phyloP scores from a whole-genome alignment of 306 rosid species.

The Sindora glabra region DNA sequence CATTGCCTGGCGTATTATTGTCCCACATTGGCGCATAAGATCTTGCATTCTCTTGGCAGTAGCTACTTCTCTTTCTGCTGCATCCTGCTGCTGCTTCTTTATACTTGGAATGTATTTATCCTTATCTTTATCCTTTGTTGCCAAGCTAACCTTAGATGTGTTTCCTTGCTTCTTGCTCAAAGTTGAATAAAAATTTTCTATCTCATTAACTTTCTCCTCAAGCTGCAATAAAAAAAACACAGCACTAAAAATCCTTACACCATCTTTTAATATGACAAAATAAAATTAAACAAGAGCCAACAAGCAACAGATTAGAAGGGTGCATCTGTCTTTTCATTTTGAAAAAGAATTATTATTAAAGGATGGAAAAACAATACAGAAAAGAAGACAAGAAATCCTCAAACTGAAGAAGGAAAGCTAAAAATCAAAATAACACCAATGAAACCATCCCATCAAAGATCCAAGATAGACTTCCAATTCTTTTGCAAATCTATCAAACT shows the following conservation, averaged over 20 bases:
- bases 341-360: too few species aligned
- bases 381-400: too few species aligned
- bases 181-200: slow-evolving; percentile 45
- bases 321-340: neutral
- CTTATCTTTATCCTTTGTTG: slow-evolving; percentile 36
- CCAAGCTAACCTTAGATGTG: slow-evolving; percentile 36
- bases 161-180: slow-evolving; percentile 23
- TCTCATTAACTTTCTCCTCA: slow-evolving; percentile 51
- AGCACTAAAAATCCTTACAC: neutral
- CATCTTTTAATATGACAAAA: neutral
- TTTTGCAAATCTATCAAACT: too few species aligned
- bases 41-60: slow-evolving; percentile 60
- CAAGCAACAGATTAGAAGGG: neutral
- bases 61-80: slow-evolving; percentile 43
- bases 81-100: slow-evolving; percentile 45
- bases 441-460: too few species aligned
- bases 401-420: too few species aligned
- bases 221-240: slow-evolving; percentile 42
- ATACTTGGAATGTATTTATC: slow-evolving; percentile 40
- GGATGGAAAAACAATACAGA: too few species aligned
- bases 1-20: slow-evolving; percentile 59
- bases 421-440: too few species aligned
- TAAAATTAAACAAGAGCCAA: slow-evolving; percentile 3
- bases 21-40: slow-evolving; percentile 55
- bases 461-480: too few species aligned